Percentiles rank a stretch among this genome's conserved stretches.
Conservation (phyloP, 306 rosid species). For the Quercus glauca region DNA sequence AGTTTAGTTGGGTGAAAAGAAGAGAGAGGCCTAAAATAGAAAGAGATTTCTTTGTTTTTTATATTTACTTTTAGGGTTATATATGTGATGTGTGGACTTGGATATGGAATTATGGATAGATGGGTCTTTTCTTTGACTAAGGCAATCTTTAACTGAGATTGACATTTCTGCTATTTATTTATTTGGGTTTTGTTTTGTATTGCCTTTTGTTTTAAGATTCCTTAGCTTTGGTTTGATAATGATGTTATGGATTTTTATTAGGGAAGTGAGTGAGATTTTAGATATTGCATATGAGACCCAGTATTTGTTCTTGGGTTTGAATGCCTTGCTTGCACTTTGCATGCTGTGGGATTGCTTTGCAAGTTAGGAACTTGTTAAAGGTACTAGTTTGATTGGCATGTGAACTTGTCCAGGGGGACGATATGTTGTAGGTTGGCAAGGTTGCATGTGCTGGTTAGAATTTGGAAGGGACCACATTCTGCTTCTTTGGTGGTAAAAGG, state of each 20-base stretch:
- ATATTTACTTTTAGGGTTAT: background rate
- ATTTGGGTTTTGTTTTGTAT: background rate
- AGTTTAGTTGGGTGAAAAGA: background rate
- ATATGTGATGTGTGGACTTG: background rate
- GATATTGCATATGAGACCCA: background rate
- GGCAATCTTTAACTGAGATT: background rate
- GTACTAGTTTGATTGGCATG: background rate
- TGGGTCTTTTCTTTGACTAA: background rate
- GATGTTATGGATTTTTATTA: background rate
- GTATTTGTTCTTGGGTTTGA: background rate
- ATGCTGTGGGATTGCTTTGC: constrained; percentile 12
- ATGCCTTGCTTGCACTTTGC: constrained; percentile 1
- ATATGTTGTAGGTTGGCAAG: background rate
- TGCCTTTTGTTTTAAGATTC: background rate
- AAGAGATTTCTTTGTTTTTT: background rate
- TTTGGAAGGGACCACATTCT: constrained; percentile 15
- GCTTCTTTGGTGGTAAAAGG: constrained; percentile 32
- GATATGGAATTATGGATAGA: background rate
- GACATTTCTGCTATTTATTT: background rate
- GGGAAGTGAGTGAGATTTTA: background rate
- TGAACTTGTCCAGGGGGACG: background rate
- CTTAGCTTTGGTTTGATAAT: background rate
- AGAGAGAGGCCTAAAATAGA: background rate
- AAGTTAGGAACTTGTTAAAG: background rate
- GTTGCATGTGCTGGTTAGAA: constrained; percentile 28